A percentile compares a stretch with the other conserved stretches of the same genome.
phyloP scores from a whole-genome alignment of 2,329 filamentous ascomycete species.

The Chrysoporthe cubensis region DNA sequence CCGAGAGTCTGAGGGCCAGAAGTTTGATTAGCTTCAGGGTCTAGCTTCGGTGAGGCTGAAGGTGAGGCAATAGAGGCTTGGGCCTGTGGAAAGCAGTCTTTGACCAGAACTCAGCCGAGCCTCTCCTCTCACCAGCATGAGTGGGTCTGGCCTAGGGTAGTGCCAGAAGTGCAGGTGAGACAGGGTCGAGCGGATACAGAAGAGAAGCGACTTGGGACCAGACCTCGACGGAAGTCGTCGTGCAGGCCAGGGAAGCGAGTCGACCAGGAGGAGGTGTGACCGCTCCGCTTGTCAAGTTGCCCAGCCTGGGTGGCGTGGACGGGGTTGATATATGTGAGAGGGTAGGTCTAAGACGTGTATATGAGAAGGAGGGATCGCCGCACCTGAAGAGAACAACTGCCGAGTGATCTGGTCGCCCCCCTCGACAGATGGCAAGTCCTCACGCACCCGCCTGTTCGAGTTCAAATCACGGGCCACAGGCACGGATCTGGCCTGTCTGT shows the following conservation, averaged over 20 bases:
- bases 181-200: conserved; percentile 13
- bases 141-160: conserved; percentile 20
- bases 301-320: conserved; percentile 27
- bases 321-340: conserved; percentile 37
- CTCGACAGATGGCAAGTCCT: conserved; percentile 22
- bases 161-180: conserved; percentile 20
- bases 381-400: conserved; percentile 28
- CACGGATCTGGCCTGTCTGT: conserved; percentile 24
- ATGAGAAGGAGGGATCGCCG: conserved; percentile 15
- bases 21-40: conserved; percentile 15
- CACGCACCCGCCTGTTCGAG: conserved; percentile 24
- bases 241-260: conserved; percentile 15
- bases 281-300: conserved; percentile 14
- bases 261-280: conserved; percentile 14
- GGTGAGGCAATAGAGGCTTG: conserved; percentile 10
- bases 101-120: conserved; percentile 5
- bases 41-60: conserved; percentile 23
- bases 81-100: conserved; percentile 12
- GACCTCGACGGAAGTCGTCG: conserved; percentile 5
- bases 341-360: conserved; percentile 33
- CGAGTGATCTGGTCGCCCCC: conserved; percentile 19
- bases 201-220: conserved; percentile 1
- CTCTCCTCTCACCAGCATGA: not conserved
- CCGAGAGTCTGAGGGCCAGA: conserved; percentile 1
- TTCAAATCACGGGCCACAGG: conserved; percentile 18